These are phyloP conservation scores for Sugiyamaella neomexicana DNA, from an alignment of 1,139 yeast species.

Conservation along the genomic window DNA sequence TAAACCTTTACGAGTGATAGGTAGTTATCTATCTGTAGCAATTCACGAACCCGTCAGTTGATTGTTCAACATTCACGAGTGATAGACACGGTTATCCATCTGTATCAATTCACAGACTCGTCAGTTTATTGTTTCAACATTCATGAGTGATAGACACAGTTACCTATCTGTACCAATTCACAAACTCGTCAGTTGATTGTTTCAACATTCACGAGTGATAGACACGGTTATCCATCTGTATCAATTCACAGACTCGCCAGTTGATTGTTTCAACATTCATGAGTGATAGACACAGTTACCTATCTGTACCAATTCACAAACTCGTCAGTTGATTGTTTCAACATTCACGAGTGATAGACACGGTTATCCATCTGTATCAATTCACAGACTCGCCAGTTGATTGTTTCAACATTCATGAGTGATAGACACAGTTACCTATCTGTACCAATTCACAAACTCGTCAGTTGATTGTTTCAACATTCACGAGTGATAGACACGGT, in stretches of 20 bases:
- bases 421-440: constrained; percentile 19
- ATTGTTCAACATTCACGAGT: constrained; percentile 22
- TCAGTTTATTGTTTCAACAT: constrained; percentile 33
- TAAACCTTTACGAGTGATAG: constrained; percentile 8
- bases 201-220: too few relatives aligned
- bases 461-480: constrained; percentile 33
- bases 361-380: constrained; percentile 23
- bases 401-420: too few relatives aligned
- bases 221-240: constrained; percentile 21
- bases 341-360: too few relatives aligned
- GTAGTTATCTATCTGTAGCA: constrained; percentile 23
- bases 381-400: constrained; percentile 30
- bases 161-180: constrained; percentile 22
- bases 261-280: constrained; percentile 34
- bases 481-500: constrained; percentile 16
- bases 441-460: constrained; percentile 27
- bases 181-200: constrained; percentile 34
- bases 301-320: constrained; percentile 27
- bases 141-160: constrained; percentile 19
- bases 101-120: constrained; percentile 27
- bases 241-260: constrained; percentile 29
- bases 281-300: constrained; percentile 20
- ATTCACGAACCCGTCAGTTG: constrained; percentile 32
- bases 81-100: constrained; percentile 19
- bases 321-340: constrained; percentile 32